Base-by-base conservation (phyloP, 768 basidiomycete species). In the Boletus subparvulus region DNA sequence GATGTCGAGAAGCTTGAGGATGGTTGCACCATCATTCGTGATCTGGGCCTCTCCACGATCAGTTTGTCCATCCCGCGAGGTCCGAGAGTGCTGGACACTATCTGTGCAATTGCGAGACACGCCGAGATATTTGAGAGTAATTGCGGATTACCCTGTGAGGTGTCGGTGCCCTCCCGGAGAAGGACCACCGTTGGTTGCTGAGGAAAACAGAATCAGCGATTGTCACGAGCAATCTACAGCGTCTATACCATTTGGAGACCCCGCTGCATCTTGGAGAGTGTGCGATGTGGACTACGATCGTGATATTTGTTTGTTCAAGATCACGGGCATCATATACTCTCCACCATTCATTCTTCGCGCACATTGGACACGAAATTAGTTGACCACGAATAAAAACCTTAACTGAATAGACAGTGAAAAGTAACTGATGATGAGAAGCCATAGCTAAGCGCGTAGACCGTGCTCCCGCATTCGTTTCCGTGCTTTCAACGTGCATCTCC, bases 11-110 rank as follows among this genome's bases (percentile, higher is more conserved):
- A 99, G 81, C 74, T 97, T 96, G 69, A 99, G 80, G 70, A 99
- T 97, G 58, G 97, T 99, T 37, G 97, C 97, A 56, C 97, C 97
- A 83, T 99, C 97, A 74, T 99, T 99, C 21, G 97, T 98, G 69
- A 99, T 99, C 77, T 97, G 96, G 10, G 97, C 94, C 58, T 95
- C 90, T 48, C 97, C 3, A 98, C 95, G 63, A 97, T 97, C 44
- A 98, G 80, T 72, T 98, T 98, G 74, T 99, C 97, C 97, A 99
- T 98, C 60, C 97, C 97, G 57, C 97, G 80, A 9, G 97, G 97
- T 14, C 97, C 97, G n/a, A 99, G 85, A 33, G 97, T 98, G 54
- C 84, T 94, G 21, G 97, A 82, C 52, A 99, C 83, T 3, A 93
- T 98, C 69, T 93, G 85, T 46, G 95, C 77, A 63, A 99, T 88